Base-by-base conservation (phyloP, 768 basidiomycete genomes). In the Boletus huronensis region DNA sequence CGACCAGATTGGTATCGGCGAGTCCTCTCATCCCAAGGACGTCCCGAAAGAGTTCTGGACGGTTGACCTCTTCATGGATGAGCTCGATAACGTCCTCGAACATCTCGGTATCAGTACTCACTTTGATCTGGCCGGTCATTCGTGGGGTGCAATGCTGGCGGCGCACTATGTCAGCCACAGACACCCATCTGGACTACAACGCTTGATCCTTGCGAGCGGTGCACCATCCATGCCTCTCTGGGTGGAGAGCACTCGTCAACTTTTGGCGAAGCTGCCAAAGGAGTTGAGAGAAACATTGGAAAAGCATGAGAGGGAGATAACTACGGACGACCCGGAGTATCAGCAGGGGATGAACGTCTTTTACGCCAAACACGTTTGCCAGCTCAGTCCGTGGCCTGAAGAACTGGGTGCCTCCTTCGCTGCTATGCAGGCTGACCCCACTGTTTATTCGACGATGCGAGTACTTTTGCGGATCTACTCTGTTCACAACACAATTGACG, bases 81-180 rank as follows among this genome's bases (percentile, higher is more conserved):
- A 85, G 69, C 77, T 85, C 32, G 72, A 74, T 26, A 82, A 81
- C 49, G 58, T 84, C 9, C 49, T 83, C 23, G 42, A 58, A 5
- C 58, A 77, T 21, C 68, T 84, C 19, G 72, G 67, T 0, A 74
- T 83, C 54, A 40, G 63, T 9, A 59, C 64, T 6, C 57, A 63
- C n/a, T 83, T 75, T 61, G 72, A 77, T 57, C 61, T 84, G 2
- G 57, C 76, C 1, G 83, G 83, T 0, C 82, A 84, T 45, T 82
- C 79, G 5, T 82, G 82, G 82, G 83, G 83, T 13, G 81, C 77
- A 1, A 81, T 81, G 68, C 70, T 84, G 9, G 80, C 70, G 0
- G 57, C 69, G 6, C 72, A 77, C 36, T 79, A 75, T 46, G 77
- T 60, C 7, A 65, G 72, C 35, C 59, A 67, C 16, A 67, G 69